Evolutionary conservation across 257 asterid species (phyloP).

Genomic region (Nicotiana obtusifolia): DNA sequence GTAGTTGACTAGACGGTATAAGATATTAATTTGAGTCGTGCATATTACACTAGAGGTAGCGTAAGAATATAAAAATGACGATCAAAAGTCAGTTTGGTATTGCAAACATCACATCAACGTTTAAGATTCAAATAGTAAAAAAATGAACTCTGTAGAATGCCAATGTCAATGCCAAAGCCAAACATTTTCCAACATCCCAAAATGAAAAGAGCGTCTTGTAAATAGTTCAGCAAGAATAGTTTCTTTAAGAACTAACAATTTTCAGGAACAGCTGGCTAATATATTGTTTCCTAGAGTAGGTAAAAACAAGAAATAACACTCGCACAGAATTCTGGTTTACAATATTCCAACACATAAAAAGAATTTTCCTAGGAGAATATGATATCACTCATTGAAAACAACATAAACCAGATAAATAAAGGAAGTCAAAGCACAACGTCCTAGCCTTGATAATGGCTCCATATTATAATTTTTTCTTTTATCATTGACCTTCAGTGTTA

Average conservation of each 20-base stretch:
- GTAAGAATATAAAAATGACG: neutral
- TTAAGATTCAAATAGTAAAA: neutral
- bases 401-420: neutral
- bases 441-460: neutral
- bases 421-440: neutral
- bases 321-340: neutral
- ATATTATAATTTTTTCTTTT: neutral
- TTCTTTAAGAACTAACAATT: neutral
- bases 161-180: too few species aligned
- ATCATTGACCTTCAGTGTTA: neutral
- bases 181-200: neutral
- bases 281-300: neutral
- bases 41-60: neutral
- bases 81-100: neutral
- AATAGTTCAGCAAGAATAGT: neutral
- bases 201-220: neutral
- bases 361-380: neutral
- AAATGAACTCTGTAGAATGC: neutral
- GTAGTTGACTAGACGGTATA: neutral
- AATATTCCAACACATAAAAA: neutral
- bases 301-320: conserved; percentile 1
- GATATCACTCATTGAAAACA: neutral
- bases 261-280: neutral
- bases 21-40: neutral
- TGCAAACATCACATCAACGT: neutral